phyloP scores from a whole-genome alignment of 805 yeast species.

The Teunomyces aglyptinius region DNA sequence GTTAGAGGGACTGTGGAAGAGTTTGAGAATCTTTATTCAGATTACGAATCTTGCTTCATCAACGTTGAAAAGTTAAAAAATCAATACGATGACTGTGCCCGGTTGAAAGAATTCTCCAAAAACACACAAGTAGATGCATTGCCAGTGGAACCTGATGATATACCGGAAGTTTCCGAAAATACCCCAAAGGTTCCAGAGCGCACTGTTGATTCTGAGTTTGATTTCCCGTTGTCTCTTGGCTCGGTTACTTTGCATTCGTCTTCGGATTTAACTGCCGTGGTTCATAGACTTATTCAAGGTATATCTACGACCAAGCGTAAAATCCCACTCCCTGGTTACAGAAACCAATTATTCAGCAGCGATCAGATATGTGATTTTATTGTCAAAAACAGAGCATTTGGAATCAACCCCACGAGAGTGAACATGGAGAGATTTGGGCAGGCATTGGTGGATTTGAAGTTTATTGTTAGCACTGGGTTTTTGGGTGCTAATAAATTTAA shows the following conservation, averaged over 20 bases:
- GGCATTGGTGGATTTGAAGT: conserved; percentile 31
- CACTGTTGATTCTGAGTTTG: conserved; percentile 14
- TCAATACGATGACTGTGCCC: conserved; percentile 28
- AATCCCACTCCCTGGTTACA: conserved; percentile 40
- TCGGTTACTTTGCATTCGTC: conserved; percentile 17
- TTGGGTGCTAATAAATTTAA: conserved; percentile 34
- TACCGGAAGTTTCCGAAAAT: not conserved
- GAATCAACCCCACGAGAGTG: conserved; percentile 34
- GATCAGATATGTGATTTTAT: conserved; percentile 34
- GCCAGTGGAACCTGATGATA: conserved; percentile 1
- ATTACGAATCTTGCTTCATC: conserved; percentile 23
- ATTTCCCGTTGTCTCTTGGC: conserved; percentile 35
- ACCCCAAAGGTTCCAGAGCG: not conserved
- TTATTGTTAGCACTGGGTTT: conserved; percentile 31
- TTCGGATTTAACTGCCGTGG: conserved; percentile 20
- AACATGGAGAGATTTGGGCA: conserved; percentile 43
- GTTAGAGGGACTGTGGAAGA: conserved; percentile 21
- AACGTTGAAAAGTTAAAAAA: conserved; percentile 28
- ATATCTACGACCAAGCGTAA: conserved; percentile 30
- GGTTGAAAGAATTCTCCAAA: conserved; percentile 32
- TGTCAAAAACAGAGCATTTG: conserved; percentile 23
- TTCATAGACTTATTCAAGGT: conserved; percentile 19
- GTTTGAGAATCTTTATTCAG: conserved; percentile 21
- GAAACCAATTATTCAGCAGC: conserved; percentile 38
- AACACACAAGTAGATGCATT: conserved; percentile 1